Conservation (phyloP, 2,329 filamentous ascomycete species). For the Tothia fuscella region DNA sequence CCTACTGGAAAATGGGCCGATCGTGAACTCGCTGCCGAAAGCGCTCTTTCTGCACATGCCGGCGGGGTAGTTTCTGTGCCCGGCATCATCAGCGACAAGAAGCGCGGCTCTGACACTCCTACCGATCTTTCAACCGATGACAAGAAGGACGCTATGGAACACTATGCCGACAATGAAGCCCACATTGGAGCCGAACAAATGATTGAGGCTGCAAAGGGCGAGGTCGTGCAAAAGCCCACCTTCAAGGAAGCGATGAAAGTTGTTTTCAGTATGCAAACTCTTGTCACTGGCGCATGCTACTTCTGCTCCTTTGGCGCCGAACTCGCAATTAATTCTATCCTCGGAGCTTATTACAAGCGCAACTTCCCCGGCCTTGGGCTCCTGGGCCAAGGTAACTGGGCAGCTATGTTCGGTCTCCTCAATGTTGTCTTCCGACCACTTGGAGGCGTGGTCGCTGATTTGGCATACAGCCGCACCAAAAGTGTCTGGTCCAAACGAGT, state of each 20-base stretch:
- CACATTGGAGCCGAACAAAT: constrained; percentile 40
- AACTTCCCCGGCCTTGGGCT: constrained; percentile 44
- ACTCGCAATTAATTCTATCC: constrained; percentile 48
- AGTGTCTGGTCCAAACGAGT: constrained; percentile 53
- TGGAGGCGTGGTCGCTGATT: constrained; percentile 49
- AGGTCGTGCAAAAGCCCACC: constrained; percentile 51
- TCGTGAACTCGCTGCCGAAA: constrained; percentile 33
- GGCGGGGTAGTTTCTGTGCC: constrained; percentile 6
- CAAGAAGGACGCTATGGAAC: constrained; percentile 18
- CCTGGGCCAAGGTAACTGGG: constrained; percentile 47
- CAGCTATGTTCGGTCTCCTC: constrained; percentile 61
- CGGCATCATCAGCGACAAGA: constrained; percentile 3
- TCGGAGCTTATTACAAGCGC: constrained; percentile 47
- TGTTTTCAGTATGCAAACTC: constrained; percentile 46
- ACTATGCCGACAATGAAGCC: constrained; percentile 31
- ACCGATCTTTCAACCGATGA: neutral
- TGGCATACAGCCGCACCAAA: constrained; percentile 39
- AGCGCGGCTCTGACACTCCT: constrained; percentile 1
- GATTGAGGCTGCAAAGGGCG: constrained; percentile 44
- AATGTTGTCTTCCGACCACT: constrained; percentile 57
- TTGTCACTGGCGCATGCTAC: constrained; percentile 42
- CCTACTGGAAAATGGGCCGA: constrained; percentile 74
- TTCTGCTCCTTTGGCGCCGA: constrained; percentile 51
- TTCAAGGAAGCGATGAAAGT: constrained; percentile 50
- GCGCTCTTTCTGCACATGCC: constrained; percentile 7